Evolutionary conservation across 805 yeast genomes (phyloP).

Genomic region (Yarrowia divulgata): DNA sequence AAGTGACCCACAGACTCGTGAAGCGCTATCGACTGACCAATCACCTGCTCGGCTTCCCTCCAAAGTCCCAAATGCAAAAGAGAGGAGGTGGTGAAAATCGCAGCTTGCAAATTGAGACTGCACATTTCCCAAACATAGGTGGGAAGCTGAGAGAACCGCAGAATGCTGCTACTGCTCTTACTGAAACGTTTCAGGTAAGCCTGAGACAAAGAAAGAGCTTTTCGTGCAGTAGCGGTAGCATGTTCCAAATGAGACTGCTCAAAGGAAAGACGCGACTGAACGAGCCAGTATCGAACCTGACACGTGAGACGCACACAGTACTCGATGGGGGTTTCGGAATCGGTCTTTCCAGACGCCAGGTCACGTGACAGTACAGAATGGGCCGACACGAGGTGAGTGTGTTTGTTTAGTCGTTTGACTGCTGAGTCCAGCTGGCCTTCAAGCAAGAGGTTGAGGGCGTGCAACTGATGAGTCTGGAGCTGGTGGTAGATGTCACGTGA

Average conservation of each 20-base stretch:
- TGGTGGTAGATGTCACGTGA: background rate
- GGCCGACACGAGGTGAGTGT: background rate
- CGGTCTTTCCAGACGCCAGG: conserved; percentile 2
- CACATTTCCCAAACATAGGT: conserved; percentile 7
- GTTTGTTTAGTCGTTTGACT: conserved; percentile 3
- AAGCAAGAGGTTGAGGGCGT: background rate
- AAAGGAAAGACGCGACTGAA: conserved; percentile 3
- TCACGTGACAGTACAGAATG: conserved; percentile 16
- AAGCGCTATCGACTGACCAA: background rate
- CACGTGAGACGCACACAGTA: conserved; percentile 11
- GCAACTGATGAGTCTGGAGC: background rate
- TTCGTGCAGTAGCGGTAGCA: background rate
- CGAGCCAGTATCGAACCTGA: conserved; percentile 19
- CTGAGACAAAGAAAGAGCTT: conserved; percentile 8
- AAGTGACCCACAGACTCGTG: conserved; percentile 12
- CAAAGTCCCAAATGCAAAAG: conserved; percentile 26
- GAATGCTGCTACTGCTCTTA: background rate
- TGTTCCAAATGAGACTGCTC: conserved; percentile 12
- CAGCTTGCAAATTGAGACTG: conserved; percentile 5
- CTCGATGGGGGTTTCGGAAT: background rate
- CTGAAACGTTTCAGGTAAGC: conserved; percentile 13
- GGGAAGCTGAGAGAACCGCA: background rate
- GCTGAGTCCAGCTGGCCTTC: conserved; percentile 22
- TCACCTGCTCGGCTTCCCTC: conserved; percentile 33
- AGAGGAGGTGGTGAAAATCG: background rate